Percentiles rank a stretch among this genome's conserved stretches.
Conservation (phyloP, 352 stramenopile genomes). For the Phytophthora sp. region DNA sequence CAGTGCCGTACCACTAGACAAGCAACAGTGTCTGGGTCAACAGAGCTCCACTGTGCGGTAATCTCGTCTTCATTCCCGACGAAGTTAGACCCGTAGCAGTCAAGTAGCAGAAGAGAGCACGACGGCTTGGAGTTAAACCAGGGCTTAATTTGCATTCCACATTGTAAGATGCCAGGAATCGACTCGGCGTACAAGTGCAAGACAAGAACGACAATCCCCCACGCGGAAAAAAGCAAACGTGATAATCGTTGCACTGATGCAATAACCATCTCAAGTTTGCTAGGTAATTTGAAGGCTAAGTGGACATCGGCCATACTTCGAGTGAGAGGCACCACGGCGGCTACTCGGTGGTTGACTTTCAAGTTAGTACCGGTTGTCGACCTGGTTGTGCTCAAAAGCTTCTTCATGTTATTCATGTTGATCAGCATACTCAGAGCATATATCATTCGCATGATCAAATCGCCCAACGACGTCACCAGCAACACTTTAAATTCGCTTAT, state of each 20-base stretch:
- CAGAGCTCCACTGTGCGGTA: conserved; percentile 7
- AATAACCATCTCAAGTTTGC: conserved; percentile 12
- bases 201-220: conserved; percentile 35
- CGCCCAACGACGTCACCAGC: conserved; percentile 17
- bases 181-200: conserved; percentile 30
- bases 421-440: conserved; percentile 15
- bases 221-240: too few relatives aligned
- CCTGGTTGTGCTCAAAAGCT: conserved; percentile 15
- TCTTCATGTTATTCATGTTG: conserved; percentile 26
- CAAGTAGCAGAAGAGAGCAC: conserved; percentile 48
- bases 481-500: conserved; percentile 39
- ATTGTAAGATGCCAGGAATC: conserved; percentile 16
- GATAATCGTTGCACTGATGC: too few relatives aligned
- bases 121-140: conserved; percentile 38
- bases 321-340: conserved; percentile 18
- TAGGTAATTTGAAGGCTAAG: too few relatives aligned
- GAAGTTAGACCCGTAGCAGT: conserved; percentile 30
- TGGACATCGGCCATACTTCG: conserved; percentile 4
- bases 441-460: conserved; percentile 12
- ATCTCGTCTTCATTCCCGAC: conserved; percentile 9
- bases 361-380: neutral
- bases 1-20: conserved; percentile 40
- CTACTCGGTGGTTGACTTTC: neutral
- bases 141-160: conserved; percentile 40
- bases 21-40: conserved; percentile 24